Conservation (phyloP, 2,329 filamentous ascomycete genomes). For the Aspergillus sp. region DNA sequence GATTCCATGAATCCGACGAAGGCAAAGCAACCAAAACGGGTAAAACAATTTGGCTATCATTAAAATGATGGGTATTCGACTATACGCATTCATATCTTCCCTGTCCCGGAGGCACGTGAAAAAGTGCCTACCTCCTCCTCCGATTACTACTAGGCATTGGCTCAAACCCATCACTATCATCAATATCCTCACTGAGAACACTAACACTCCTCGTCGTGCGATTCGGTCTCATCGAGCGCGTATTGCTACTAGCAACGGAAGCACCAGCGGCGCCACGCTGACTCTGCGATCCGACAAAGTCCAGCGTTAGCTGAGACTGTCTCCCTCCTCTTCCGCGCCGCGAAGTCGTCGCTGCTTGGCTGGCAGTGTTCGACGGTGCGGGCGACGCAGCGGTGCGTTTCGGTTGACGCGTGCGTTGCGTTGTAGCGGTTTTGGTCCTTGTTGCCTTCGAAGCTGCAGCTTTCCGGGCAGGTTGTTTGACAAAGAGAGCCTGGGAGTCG, state of each 20-base stretch:
- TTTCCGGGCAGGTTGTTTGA: slow-evolving; percentile 42
- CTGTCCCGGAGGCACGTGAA: neutral
- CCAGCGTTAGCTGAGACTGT: slow-evolving; percentile 46
- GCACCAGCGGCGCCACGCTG: slow-evolving; percentile 37
- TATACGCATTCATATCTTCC: neutral
- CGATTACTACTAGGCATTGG: slow-evolving; percentile 34
- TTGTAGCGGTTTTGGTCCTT: slow-evolving; percentile 25
- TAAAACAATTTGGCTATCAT: neutral
- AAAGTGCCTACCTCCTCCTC: slow-evolving; percentile 28
- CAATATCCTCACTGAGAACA: slow-evolving; percentile 45
- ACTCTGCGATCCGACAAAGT: slow-evolving; percentile 46
- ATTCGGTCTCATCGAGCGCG: slow-evolving; percentile 28
- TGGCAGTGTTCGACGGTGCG: slow-evolving; percentile 39
- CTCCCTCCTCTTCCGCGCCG: slow-evolving; percentile 31
- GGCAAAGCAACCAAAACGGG: neutral
- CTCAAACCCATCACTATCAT: slow-evolving; percentile 54
- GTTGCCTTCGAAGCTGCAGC: slow-evolving; percentile 23
- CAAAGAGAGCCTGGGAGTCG: slow-evolving; percentile 48
- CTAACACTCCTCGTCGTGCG: slow-evolving; percentile 40
- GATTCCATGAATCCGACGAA: neutral
- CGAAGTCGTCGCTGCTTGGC: slow-evolving; percentile 30
- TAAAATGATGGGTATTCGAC: neutral
- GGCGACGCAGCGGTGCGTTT: slow-evolving; percentile 36
- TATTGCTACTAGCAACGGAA: slow-evolving; percentile 13
- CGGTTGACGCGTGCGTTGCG: slow-evolving; percentile 26